phyloP scores from a whole-genome alignment of 208 protist genomes.

The Perkinsela sp. region DNA sequence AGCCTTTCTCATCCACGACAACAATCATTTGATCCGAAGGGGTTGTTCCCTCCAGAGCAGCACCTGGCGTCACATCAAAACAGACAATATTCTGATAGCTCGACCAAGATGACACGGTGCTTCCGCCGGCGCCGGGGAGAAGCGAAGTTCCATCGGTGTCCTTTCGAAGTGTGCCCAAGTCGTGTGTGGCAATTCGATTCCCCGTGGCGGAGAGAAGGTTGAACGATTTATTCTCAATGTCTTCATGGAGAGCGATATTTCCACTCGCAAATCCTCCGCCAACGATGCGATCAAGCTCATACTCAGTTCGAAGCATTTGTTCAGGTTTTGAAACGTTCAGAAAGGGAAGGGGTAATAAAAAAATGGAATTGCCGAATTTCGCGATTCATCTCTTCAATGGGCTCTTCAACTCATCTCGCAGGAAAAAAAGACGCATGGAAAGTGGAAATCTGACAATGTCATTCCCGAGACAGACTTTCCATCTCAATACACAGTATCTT shows the following conservation, averaged over 20 bases:
- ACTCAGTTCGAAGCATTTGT: background rate
- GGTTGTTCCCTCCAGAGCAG: background rate
- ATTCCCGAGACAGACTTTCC: too few species aligned
- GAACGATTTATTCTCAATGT: background rate
- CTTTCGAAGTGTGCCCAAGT: constrained; percentile 2
- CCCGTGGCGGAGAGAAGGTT: constrained; percentile 6
- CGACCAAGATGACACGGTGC: background rate
- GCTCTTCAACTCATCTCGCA: too few species aligned
- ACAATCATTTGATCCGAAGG: constrained; percentile 3
- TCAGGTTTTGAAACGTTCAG: too few species aligned
- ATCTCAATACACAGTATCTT: too few species aligned
- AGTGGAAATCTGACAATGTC: too few species aligned
- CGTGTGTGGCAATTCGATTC: constrained; percentile 6
- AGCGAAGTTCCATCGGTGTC: constrained; percentile 3
- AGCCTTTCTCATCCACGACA: constrained; percentile 4
- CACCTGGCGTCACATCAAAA: constrained; percentile 4
- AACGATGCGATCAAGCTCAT: background rate
- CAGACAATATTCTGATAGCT: constrained; percentile 3
- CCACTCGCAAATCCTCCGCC: background rate
- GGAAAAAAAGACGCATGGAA: too few species aligned
- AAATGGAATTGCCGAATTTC: background rate
- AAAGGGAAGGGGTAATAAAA: background rate
- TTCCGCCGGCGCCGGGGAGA: background rate
- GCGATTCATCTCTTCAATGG: background rate
- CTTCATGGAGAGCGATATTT: background rate